Evolutionary conservation across 2,329 filamentous ascomycete species (phyloP).

Genomic region (Neurospora sp.): DNA sequence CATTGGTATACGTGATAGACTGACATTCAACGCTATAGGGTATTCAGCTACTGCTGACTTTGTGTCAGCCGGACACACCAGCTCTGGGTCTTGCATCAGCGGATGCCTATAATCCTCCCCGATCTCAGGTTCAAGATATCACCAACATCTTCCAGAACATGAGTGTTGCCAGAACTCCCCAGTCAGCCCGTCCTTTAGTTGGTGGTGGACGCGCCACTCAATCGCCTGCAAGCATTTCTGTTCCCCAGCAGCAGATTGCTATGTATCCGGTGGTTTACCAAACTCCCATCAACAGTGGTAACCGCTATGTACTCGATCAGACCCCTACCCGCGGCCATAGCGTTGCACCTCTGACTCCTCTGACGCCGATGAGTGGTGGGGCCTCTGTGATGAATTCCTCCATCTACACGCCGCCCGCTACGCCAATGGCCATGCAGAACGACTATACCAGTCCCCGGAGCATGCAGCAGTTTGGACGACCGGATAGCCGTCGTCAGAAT

Average conservation of each 20-base stretch:
- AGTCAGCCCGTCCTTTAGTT: conserved; percentile 14
- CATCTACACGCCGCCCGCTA: conserved; percentile 23
- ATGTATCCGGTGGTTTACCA: conserved; percentile 29
- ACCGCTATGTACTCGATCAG: conserved; percentile 26
- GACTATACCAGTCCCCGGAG: conserved; percentile 32
- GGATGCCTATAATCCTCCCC: conserved; percentile 1
- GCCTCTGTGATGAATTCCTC: conserved; percentile 19
- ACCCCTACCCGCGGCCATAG: conserved; percentile 20
- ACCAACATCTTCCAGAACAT: conserved; percentile 9
- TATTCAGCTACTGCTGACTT: conserved; percentile 10
- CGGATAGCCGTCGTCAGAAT: conserved; percentile 38
- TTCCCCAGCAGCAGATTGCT: conserved; percentile 23
- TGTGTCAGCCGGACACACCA: conserved; percentile 2
- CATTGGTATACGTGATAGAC: background rate
- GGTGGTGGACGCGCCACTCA: conserved; percentile 17
- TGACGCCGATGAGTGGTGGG: conserved; percentile 11
- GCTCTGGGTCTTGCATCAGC: background rate
- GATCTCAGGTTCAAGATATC: conserved; percentile 5
- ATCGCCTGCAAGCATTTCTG: conserved; percentile 16
- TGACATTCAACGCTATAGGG: conserved; percentile 9
- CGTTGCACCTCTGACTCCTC: conserved; percentile 18
- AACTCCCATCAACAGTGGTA: conserved; percentile 20
- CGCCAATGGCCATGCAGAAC: conserved; percentile 24
- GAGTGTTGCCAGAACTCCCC: conserved; percentile 8
- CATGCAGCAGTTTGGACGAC: conserved; percentile 24